Base-by-base conservation (phyloP, 1,284 basidiomycete genomes). In the Naganishia sp. region DNA sequence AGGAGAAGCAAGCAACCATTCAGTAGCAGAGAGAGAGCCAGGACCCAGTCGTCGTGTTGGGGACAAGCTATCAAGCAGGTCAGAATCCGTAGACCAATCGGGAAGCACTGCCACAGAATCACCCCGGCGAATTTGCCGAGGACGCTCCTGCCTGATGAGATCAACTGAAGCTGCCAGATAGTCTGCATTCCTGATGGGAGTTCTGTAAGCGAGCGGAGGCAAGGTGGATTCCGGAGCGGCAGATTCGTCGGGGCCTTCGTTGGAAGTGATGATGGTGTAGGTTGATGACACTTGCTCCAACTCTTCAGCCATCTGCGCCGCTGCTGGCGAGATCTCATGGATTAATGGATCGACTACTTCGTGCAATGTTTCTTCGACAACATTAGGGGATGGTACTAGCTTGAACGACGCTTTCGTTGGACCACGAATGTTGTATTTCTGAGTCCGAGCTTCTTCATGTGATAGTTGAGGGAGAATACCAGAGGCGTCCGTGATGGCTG, bases 341-440 rank as follows among this genome's bases (percentile, higher is more conserved):
- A 36, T 21, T 42, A 18, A 36, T 55, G 53, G 36, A 18, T 39
- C 18, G 15, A 55, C 3, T n/a, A 18, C 15, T 39, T 3, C 48
- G 16, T 31, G 46, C 7, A 15, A 21, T 18, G 6, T 31, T 25
- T 18, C 33, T 3, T 23, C n/a, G 11, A 4, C 31, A 36, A 23
- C 25, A 9, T 16, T 21, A 21, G 7, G 10, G 21, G 9, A 21
- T 9, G 28, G 48, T 6, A 48, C 28, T 13, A 28, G 25, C 21
- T 2, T 6, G 6, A 5, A 4, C 16, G 45, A 36, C 2, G 2
- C 13, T 13, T 39, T 2, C 36, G 36, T 39, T 28, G 48, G 59
- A 28, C 59, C 59, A 36, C 48, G 36, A 18, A 61, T 13, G 48
- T 61, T 61, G 48, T 49, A 61, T 10, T 23, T 52, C 44, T 61